A percentile compares a stretch with the other conserved stretches of the same genome.
Evolutionary conservation across 257 asterid species (phyloP).

Genomic region (Linderniella brevidens): DNA sequence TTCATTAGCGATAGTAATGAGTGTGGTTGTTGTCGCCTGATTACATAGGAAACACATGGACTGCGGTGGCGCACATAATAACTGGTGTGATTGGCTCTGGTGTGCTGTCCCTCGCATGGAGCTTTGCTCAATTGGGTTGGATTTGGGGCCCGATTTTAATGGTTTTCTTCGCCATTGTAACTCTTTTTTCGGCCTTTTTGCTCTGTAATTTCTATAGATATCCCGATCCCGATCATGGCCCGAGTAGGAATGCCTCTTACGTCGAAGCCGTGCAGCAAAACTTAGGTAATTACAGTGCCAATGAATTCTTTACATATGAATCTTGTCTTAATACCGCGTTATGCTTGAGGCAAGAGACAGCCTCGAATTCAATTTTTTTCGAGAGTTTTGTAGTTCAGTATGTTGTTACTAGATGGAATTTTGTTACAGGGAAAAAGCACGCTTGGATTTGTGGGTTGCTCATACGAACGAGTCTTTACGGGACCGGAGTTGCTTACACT

Average conservation of each 20-base stretch:
- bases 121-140: conserved; percentile 46
- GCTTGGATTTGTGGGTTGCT: conserved; percentile 1
- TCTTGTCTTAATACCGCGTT: too few species aligned
- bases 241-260: conserved; percentile 30
- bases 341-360: too few species aligned
- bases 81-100: conserved; percentile 55
- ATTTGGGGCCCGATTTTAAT: conserved; percentile 32
- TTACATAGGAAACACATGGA: conserved; percentile 33
- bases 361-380: background rate
- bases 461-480: conserved; percentile 26
- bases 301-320: too few species aligned
- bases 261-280: conserved; percentile 43
- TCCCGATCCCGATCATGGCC: conserved; percentile 29
- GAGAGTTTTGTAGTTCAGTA: background rate
- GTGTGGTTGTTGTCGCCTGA: background rate
- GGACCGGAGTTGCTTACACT: conserved; percentile 61
- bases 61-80: conserved; percentile 43
- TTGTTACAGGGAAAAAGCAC: conserved; percentile 39
- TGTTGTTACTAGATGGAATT: background rate
- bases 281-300: conserved; percentile 28
- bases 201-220: conserved; percentile 25
- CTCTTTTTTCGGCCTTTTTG: conserved; percentile 22
- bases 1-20: too few species aligned
- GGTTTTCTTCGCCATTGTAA: conserved; percentile 28
- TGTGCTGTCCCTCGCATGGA: conserved; percentile 43